Evolutionary conservation across 306 rosid genomes (phyloP), one percentile per base, ranked within the genome.

Genomic region (Trichosanthes cucumerina): DNA sequence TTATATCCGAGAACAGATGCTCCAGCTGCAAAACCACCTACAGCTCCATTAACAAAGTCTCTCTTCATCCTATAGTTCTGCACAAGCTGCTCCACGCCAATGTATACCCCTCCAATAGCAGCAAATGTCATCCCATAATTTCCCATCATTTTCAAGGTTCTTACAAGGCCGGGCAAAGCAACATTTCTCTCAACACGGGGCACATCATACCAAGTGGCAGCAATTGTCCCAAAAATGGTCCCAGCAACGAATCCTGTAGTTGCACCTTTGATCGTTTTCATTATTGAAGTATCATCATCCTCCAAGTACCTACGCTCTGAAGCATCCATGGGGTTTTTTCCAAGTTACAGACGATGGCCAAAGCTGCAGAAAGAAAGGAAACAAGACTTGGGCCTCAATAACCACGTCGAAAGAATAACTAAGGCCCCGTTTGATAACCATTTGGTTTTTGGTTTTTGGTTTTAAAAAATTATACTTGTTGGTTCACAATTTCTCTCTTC

Each of bases 181-280:
- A 95, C 96, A 78, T 14, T 92, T 84, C 96, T 92, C 90, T 95
- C 99, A 31, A 95, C 99, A 78, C 99, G 97, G 80, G 97, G 97
- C 76, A 95, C 97, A 77, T 95, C 99, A 36, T 87, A 54, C 99
- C 99, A 95, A 68, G 96, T 89, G 41, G 97, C 99, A 79, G 84
- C 97, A 18, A 89, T 76, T 79, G 99, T 88, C 50, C 99, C 99
- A 86, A 89, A 95, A 77, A 95, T 81, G 24, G 96, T 89, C 56
- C 97, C 99, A 24, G 97, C 21, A 77, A 85, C 90, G 34, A 95
- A 88, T 79, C 99, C 99, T 28, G 84, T 87, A 0, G 97, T 92
- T 18, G 99, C 96, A 70, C 97, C 99, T 88, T 92, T 92, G 18
- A 88, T 41, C 57, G 93, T 91, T 86, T 92, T 95, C 92, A 86